Evolutionary conservation across 192 early-diverging fungal genomes (phyloP), one percentile per base, ranked within the genome.

Genomic region (Rhizophagus sp.): DNA sequence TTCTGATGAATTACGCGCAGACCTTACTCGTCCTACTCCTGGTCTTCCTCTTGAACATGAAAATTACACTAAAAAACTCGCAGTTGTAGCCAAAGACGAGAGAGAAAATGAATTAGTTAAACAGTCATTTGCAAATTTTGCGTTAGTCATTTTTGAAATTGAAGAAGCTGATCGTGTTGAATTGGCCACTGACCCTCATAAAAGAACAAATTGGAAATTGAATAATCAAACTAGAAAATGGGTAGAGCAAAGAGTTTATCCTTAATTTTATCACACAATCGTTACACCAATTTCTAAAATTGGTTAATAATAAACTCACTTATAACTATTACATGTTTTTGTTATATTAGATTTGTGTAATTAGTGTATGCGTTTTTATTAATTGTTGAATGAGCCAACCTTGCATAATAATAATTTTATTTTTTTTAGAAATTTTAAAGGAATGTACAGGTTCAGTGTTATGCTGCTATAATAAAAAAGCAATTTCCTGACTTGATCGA

Each of bases 61-160:
- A 52, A 76, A 57, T 52, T 73, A 27, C 34, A 80, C 30, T 15
- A 52, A 17, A 49, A 78, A 66, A 73, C 73, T 10, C 68, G 67
- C 72, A 79, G 69, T 41, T 30, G 22, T 36, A 66, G 78, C 77
- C 50, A 50, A 70, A 47, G 57, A 79, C 41, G 47, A 83, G 24
- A 63, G 62, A 27, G 33, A 83, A 19, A 75, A 79, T 39, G 73
- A 64, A 13, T 8, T 76, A 4, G 27, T 84, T 57, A 73, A 86
- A 22, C 64, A 78, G 50, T 81, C 74, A 2, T 86, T 79, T 52
- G 75, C 69, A 33, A 79, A 81, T 61, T 86, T 86, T 80, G 80
- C 79, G 0, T 70, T 86, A 22, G 33, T 86, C 22, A 66, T 81
- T 19, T 68, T 86, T n/a, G 73, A 81, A 52, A 83, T 86, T 17